Conservation (phyloP, 176 grass and related monocot species). For the Zizania latifolia region DNA sequence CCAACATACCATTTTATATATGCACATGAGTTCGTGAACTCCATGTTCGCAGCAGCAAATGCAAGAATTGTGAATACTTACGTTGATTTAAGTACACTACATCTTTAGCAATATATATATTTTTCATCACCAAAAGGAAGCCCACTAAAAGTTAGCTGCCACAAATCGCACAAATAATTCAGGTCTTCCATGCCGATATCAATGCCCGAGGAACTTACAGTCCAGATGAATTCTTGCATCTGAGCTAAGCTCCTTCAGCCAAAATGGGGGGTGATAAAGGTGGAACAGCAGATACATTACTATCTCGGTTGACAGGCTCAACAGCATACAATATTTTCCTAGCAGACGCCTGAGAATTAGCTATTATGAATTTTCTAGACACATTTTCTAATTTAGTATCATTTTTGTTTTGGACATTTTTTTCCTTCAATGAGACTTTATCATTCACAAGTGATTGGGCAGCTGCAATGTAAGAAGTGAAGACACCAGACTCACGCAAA, state of each 20-base stretch:
- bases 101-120: conserved; percentile 1
- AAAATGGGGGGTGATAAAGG: conserved; percentile 58
- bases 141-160: neutral
- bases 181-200: neutral
- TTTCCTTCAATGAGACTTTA: conserved; percentile 24
- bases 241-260: neutral
- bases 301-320: neutral
- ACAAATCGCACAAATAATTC: neutral
- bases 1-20: neutral
- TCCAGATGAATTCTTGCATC: neutral
- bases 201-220: neutral
- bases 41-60: neutral
- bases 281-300: conserved; percentile 38
- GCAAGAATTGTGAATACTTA: neutral
- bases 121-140: neutral
- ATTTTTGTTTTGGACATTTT: conserved; percentile 13
- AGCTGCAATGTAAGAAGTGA: conserved; percentile 66
- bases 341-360: conserved; percentile 23
- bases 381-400: neutral
- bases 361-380: neutral
- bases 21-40: neutral
- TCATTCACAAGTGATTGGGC: conserved; percentile 39
- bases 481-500: conserved; percentile 73
- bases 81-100: neutral
- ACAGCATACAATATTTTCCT: conserved; percentile 52